Base-by-base conservation (phyloP, 805 yeast species). In the Ogataea chonburiensis region DNA sequence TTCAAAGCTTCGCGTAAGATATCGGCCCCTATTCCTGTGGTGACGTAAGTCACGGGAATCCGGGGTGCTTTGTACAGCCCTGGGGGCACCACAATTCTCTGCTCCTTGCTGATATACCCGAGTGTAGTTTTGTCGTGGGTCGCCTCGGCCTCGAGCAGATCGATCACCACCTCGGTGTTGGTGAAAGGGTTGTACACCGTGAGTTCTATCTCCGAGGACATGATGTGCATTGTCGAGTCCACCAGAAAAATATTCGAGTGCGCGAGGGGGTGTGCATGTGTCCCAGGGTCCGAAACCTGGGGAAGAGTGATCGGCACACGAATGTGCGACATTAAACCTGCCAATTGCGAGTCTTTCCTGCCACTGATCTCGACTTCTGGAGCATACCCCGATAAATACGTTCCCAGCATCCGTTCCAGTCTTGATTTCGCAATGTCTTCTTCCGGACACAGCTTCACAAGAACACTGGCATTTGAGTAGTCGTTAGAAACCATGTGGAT, bases 191-290 rank as follows among this genome's bases (percentile, higher is more conserved):
- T 79, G 54, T 52, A 74, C 0, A 77, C 60, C 0, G 70, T 68
- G 38, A 79, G 50, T 46, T 77, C 81, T 5, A 76, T 64, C 29
- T 76, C 77, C 1, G 79, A 71, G 0, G 71, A 60, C 58, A 77
- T 58, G 3, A 79, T 45, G 53, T 79, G 82, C 58, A 79, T 70
- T 0, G 73, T 73, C 5, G 75, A 66, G 11, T 66, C 70, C 1
- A 71, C 34, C 5, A 79, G 56, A 38, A 77, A 77, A 2, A 50
- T 40, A 10, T 23, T 30, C 11, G 13, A 23, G 19, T 16, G 26
- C 12, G 34, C 17, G 13, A 17, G 15, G 31, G 22, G 27, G 31
- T 20, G 24, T 8, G 13, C 12, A 5, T n/a, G 24, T n/a, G 28
- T 21, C 10, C 11, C 17, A 10, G 21, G 14, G 4, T 14, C 14